phyloP scores from a whole-genome alignment of 1,284 basidiomycete species.

The Neotropicomus parvogracilis region DNA sequence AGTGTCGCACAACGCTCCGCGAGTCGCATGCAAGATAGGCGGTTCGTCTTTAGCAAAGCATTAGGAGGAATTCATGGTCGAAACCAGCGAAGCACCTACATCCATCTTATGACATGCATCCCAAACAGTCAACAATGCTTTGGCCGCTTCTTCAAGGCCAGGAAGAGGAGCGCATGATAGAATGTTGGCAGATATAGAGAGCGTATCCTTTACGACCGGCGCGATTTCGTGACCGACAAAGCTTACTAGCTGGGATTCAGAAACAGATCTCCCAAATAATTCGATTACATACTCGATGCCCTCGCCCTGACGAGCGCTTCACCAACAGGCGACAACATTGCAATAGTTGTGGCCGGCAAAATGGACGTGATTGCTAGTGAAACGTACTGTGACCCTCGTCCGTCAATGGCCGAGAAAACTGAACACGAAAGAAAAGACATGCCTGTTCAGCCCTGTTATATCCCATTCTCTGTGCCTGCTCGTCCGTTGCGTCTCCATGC shows the following conservation, averaged over 20 bases:
- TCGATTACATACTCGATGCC: constrained; percentile 22
- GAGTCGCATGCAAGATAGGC: constrained; percentile 46
- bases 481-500: constrained; percentile 4
- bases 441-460: constrained; percentile 24
- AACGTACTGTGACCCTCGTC: constrained; percentile 18
- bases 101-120: constrained; percentile 57
- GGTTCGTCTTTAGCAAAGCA: constrained; percentile 46
- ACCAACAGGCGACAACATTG: constrained; percentile 26
- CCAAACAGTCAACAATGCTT: constrained; percentile 57
- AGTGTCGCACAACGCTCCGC: constrained; percentile 52
- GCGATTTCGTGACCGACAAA: constrained; percentile 23
- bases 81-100: constrained; percentile 39
- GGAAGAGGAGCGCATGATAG: constrained; percentile 55
- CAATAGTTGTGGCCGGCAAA: constrained; percentile 19
- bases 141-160: constrained; percentile 51
- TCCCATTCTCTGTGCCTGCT: constrained; percentile 17
- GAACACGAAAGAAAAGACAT: neutral
- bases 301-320: constrained; percentile 19
- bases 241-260: constrained; percentile 11
- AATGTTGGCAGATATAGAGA: constrained; percentile 37
- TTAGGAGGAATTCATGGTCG: constrained; percentile 1
- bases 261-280: neutral
- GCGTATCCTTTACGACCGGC: constrained; percentile 24
- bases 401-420: neutral
- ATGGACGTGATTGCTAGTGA: constrained; percentile 31